Conservation (phyloP, 768 basidiomycete species). For the Amanita pseudoporphyria region DNA sequence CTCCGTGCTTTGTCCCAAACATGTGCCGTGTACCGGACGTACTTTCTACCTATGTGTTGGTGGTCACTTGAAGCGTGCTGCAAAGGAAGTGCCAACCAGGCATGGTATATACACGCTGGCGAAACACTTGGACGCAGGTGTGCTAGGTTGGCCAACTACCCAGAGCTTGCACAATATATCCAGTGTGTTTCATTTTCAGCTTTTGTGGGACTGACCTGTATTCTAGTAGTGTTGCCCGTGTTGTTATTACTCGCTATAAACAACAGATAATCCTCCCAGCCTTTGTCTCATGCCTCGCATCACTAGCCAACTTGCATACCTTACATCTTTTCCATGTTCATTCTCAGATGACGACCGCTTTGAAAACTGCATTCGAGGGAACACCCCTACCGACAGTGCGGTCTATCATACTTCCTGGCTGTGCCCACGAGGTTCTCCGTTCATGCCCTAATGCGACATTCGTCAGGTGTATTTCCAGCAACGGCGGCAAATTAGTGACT, state of each 20-base stretch:
- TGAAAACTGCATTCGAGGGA: slow-evolving; percentile 1
- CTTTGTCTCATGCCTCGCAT: not conserved
- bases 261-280: not conserved
- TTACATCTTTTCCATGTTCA: slow-evolving; percentile 1
- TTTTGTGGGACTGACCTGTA: too few relatives aligned
- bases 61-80: too few relatives aligned
- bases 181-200: not conserved
- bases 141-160: not conserved
- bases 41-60: not conserved
- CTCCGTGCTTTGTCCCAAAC: slow-evolving; percentile 3
- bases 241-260: slow-evolving; percentile 3
- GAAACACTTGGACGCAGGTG: too few relatives aligned
- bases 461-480: not conserved
- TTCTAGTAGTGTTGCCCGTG: not conserved
- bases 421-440: not conserved
- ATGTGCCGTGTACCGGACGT: not conserved
- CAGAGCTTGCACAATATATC: not conserved
- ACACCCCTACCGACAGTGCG: not conserved
- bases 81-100: too few relatives aligned
- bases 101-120: too few relatives aligned
- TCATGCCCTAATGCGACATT: not conserved
- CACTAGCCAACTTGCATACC: slow-evolving; percentile 2
- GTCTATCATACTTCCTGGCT: not conserved
- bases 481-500: slow-evolving; percentile 3
- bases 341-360: not conserved